Conservation (phyloP, 106 monocot species). For the Alisma plantagoaquatica region DNA sequence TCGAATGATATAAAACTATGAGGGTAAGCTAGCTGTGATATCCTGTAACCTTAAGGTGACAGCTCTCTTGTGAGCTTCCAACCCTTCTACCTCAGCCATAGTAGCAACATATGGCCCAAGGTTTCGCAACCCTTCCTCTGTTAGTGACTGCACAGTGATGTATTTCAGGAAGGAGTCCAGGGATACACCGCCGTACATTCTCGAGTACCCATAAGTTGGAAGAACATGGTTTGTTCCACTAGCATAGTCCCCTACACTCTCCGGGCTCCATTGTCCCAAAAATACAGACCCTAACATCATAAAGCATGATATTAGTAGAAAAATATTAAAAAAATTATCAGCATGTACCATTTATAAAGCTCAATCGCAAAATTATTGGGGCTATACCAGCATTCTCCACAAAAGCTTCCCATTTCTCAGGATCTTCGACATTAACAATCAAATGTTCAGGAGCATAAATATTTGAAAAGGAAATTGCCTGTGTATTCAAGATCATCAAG, state of each 20-base stretch:
- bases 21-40: slow-evolving; percentile 37
- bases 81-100: slow-evolving; percentile 94
- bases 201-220: slow-evolving; percentile 91
- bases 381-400: slow-evolving; percentile 92
- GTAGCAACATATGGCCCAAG: slow-evolving; percentile 78
- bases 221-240: slow-evolving; percentile 97
- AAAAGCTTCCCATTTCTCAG: slow-evolving; percentile 75
- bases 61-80: slow-evolving; percentile 94
- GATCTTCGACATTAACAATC: slow-evolving; percentile 81
- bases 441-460: slow-evolving; percentile 97
- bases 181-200: slow-evolving; percentile 92
- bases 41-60: slow-evolving; percentile 81
- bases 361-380: background rate
- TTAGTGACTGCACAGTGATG: slow-evolving; percentile 81
- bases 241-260: slow-evolving; percentile 96
- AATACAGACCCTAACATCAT: slow-evolving; percentile 68
- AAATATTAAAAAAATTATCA: too few species aligned
- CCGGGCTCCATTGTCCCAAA: slow-evolving; percentile 87
- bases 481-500: slow-evolving; percentile 3
- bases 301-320: background rate
- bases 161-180: slow-evolving; percentile 84
- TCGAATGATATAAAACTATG: too few species aligned
- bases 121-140: slow-evolving; percentile 71
- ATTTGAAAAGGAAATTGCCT: slow-evolving; percentile 94
- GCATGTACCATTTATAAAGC: background rate